Conservation (phyloP, 805 yeast species). For the Nakazawaea molendinolei region DNA sequence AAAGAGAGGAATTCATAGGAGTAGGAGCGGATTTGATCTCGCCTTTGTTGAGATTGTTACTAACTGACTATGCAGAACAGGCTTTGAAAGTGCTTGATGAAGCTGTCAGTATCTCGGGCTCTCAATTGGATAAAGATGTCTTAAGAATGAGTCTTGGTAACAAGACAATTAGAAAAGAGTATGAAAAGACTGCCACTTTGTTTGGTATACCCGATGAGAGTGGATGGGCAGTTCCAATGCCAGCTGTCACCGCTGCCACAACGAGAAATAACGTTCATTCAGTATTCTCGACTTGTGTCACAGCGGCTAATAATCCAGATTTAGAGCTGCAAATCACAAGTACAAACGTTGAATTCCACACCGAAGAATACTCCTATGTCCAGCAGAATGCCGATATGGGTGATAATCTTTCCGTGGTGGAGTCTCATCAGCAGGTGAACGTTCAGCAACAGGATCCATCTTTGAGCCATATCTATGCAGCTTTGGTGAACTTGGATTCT, state of each 20-base stretch:
- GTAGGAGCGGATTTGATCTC: constrained; percentile 94
- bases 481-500: constrained; percentile 80
- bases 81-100: constrained; percentile 89
- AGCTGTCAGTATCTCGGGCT: constrained; percentile 78
- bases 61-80: constrained; percentile 82
- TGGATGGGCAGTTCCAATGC: constrained; percentile 98
- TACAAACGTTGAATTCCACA: constrained; percentile 45
- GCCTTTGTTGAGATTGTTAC: constrained; percentile 70
- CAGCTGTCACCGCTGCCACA: constrained; percentile 80
- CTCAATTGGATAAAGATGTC: constrained; percentile 85
- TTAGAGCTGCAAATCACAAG: constrained; percentile 28
- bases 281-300: constrained; percentile 79
- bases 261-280: constrained; percentile 94
- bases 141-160: constrained; percentile 89
- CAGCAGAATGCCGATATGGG: constrained; percentile 26
- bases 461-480: constrained; percentile 87
- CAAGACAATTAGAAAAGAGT: constrained; percentile 66
- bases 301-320: constrained; percentile 29
- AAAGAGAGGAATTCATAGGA: constrained; percentile 72
- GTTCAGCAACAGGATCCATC: constrained; percentile 55
- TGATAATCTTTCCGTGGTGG: constrained; percentile 46
- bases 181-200: constrained; percentile 78
- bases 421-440: constrained; percentile 17
- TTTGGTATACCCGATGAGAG: constrained; percentile 93
- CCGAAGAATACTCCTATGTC: constrained; percentile 49